Conservation (phyloP, 2,329 filamentous ascomycete species). For the Epichloe baconii region DNA sequence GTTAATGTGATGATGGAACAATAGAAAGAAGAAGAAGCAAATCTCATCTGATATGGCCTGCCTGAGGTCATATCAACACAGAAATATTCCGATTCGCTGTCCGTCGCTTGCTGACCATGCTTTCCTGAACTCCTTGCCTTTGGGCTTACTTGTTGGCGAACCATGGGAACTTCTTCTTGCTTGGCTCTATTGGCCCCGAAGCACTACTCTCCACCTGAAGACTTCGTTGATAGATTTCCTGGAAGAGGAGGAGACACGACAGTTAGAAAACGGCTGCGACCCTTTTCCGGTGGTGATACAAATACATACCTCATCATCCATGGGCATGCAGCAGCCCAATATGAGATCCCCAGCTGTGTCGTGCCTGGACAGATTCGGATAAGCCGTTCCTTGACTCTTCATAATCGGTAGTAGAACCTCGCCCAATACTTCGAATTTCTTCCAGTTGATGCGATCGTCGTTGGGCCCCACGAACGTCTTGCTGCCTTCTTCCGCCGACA, state of each 20-base stretch:
- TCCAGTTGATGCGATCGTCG: conserved; percentile 81
- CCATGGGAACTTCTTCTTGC: conserved; percentile 56
- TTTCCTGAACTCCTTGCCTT: conserved; percentile 15
- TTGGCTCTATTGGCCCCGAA: conserved; percentile 30
- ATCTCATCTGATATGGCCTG: background rate
- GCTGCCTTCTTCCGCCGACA: conserved; percentile 86
- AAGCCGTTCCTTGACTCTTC: conserved; percentile 77
- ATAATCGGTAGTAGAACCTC: conserved; percentile 85
- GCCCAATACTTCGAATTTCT: conserved; percentile 92
- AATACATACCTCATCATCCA: conserved; percentile 70
- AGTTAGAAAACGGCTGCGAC: background rate
- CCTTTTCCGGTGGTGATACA: background rate
- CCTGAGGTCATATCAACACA: conserved; percentile 2
- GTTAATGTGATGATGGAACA: background rate
- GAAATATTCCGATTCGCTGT: conserved; percentile 5
- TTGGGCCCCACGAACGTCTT: conserved; percentile 69
- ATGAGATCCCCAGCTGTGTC: conserved; percentile 63
- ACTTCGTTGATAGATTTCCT: conserved; percentile 54
- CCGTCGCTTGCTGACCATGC: conserved; percentile 2
- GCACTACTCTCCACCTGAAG: conserved; percentile 41
- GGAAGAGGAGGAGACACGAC: background rate
- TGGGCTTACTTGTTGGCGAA: conserved; percentile 39
- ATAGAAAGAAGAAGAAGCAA: background rate
- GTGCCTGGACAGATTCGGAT: conserved; percentile 56
- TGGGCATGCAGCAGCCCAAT: conserved; percentile 66